Base-by-base conservation (phyloP, 2,329 filamentous ascomycete genomes). In the Cyphellophora attinorum region DNA sequence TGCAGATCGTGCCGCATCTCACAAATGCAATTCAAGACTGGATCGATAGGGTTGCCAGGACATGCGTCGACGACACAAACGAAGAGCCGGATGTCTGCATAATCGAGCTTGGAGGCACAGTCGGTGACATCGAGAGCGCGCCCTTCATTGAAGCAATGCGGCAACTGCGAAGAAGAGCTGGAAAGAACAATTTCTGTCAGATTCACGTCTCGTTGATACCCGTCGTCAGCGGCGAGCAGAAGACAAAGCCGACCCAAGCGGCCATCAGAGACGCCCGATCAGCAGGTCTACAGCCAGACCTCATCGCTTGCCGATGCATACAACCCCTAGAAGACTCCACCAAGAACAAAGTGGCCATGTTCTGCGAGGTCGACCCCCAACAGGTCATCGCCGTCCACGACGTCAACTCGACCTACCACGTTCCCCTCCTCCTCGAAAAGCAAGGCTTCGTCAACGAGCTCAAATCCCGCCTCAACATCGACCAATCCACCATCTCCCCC, bases 171-270 rank as follows among this genome's bases (percentile, higher is more conserved):
- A 70, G 81, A 47, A 72, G 78, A 43, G 77, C 74, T 15, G 83
- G 82, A 48, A 77, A 75, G 53, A 72, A 76, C 54, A 89, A 93
- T 63, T 93, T 94, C 58, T 64, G 88, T 55, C 81, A 85, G 56
- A 93, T 95, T 47, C 80, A 86, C 60, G 89, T 95, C 42, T 86
- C 82, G 4, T 84, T 88, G 50, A 80, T 96, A 19, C 91, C 88
- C 2, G 72, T 89, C 19, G 73, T 80, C 25, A 62, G 71, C 41
- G 72, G 74, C 19, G 80, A 96, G 67, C 79, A 93, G 60, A 96
- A 96, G 74, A 96, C 88, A 6, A 96, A 96, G 65, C 91, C 91
- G 0, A 98, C 91, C 0, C 91, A 98, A 59, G 77, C 85, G 51
- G 85, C 89, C 16, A 85, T 96, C 51, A 80, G 80, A 54, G 76